Evolutionary conservation across 257 asterid species (phyloP).

Genomic region (Penstemon davidsonii): DNA sequence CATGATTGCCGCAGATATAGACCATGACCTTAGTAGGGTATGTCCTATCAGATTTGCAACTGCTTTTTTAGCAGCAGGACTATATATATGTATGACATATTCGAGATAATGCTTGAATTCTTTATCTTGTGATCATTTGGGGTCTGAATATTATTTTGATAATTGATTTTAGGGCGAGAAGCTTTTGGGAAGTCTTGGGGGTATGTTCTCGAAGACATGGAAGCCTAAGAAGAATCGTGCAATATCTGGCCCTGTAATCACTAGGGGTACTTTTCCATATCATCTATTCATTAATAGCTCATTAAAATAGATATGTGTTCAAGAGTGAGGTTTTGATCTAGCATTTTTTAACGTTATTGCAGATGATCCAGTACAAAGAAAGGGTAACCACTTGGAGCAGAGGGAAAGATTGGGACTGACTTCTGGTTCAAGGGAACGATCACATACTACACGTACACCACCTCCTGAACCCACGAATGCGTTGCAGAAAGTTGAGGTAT

Average conservation of each 20-base stretch:
- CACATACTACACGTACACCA: slow-evolving; percentile 37
- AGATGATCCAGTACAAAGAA: slow-evolving; percentile 74
- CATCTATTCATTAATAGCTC: slow-evolving; percentile 9
- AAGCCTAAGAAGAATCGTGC: slow-evolving; percentile 79
- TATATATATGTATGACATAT: not conserved
- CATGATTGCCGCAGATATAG: slow-evolving; percentile 81
- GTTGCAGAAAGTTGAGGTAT: slow-evolving; percentile 90
- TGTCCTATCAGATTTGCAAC: slow-evolving; percentile 28
- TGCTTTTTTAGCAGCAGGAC: not conserved
- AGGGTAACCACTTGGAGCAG: slow-evolving; percentile 84
- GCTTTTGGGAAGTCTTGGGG: slow-evolving; percentile 95
- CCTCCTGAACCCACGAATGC: slow-evolving; percentile 69
- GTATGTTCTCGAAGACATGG: slow-evolving; percentile 90
- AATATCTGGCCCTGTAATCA: slow-evolving; percentile 67
- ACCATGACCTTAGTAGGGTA: slow-evolving; percentile 93
- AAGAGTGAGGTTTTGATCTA: slow-evolving; percentile 22
- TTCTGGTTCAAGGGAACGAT: slow-evolving; percentile 56
- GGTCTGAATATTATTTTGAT: slow-evolving; percentile 26
- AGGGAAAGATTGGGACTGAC: slow-evolving; percentile 80
- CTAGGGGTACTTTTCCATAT: slow-evolving; percentile 44
- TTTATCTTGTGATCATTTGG: slow-evolving; percentile 9
- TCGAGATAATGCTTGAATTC: not conserved
- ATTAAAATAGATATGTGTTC: slow-evolving; percentile 19
- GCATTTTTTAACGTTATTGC: slow-evolving; percentile 30
- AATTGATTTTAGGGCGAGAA: slow-evolving; percentile 78